Percentiles rank a stretch among this genome's conserved stretches.
Conservation (phyloP, 306 rosid genomes). For the Pueraria montana region DNA sequence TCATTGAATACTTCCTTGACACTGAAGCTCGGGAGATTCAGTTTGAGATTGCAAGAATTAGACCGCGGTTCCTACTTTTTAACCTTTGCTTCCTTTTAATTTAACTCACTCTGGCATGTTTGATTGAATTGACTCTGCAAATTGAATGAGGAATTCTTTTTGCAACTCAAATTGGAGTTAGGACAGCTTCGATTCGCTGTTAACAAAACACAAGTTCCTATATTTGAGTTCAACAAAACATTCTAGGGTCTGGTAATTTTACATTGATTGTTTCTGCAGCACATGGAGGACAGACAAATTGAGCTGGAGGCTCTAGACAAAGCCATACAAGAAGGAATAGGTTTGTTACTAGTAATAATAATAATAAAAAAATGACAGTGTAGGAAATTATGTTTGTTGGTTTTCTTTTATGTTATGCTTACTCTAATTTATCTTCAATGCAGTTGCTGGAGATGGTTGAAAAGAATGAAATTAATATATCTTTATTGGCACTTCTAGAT, state of each 20-base stretch:
- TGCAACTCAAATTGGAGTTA: constrained; percentile 70
- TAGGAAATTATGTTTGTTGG: too few species aligned
- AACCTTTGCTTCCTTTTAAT: neutral
- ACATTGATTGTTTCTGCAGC: constrained; percentile 56
- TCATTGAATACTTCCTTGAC: constrained; percentile 85
- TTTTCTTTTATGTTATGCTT: constrained; percentile 22
- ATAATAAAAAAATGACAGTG: too few species aligned
- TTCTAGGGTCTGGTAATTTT: neutral
- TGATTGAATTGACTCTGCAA: constrained; percentile 56
- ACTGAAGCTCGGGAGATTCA: constrained; percentile 94
- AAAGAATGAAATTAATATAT: constrained; percentile 76
- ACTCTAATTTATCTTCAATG: constrained; percentile 42
- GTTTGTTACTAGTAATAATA: constrained; percentile 53
- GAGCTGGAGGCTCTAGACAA: constrained; percentile 95
- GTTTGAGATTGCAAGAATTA: constrained; percentile 85
- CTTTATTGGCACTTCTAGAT: constrained; percentile 86
- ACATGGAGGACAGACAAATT: constrained; percentile 75
- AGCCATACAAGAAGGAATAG: constrained; percentile 89
- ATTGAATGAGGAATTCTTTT: constrained; percentile 73
- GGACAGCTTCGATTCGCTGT: constrained; percentile 92
- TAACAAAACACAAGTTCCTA: constrained; percentile 77
- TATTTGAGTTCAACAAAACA: constrained; percentile 10
- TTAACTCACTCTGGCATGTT: neutral
- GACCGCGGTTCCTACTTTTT: constrained; percentile 62
- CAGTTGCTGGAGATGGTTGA: constrained; percentile 92